Percentiles rank a stretch among this genome's conserved stretches.
phyloP scores from a whole-genome alignment of 2,329 filamentous ascomycete species.

The Parascedosporium putredinis region DNA sequence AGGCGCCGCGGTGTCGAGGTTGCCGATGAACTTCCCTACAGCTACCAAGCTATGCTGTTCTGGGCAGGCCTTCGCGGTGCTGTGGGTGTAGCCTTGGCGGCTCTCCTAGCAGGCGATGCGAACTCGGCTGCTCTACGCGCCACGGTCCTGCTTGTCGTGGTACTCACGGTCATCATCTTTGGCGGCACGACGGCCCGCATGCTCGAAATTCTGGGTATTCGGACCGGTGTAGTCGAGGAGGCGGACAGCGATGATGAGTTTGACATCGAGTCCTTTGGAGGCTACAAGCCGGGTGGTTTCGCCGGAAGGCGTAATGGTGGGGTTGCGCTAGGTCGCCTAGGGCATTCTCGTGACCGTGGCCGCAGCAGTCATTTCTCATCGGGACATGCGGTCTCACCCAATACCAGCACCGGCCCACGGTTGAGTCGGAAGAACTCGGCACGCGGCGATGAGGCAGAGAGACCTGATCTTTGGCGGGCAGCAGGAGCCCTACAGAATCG shows the following conservation, averaged over 20 bases:
- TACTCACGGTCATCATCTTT: slow-evolving; percentile 97
- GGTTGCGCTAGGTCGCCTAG: slow-evolving; percentile 34
- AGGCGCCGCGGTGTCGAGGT: slow-evolving; percentile 62
- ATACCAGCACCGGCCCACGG: slow-evolving; percentile 21
- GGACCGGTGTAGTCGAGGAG: slow-evolving; percentile 92
- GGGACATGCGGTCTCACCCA: slow-evolving; percentile 18
- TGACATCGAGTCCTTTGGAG: slow-evolving; percentile 72
- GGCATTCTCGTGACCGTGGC: slow-evolving; percentile 10
- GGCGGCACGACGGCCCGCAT: slow-evolving; percentile 94
- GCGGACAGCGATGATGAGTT: slow-evolving; percentile 98
- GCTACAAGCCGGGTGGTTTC: slow-evolving; percentile 56
- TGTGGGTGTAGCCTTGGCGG: slow-evolving; percentile 88
- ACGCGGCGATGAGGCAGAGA: slow-evolving; percentile 38
- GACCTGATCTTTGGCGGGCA: slow-evolving; percentile 44
- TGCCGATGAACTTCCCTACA: slow-evolving; percentile 81
- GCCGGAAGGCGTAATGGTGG: slow-evolving; percentile 38
- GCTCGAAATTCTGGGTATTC: slow-evolving; percentile 94
- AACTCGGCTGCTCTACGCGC: slow-evolving; percentile 78
- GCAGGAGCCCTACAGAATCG: slow-evolving; percentile 38
- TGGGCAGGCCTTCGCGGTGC: slow-evolving; percentile 95
- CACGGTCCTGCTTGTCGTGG: slow-evolving; percentile 94
- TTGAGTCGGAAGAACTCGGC: slow-evolving; percentile 44
- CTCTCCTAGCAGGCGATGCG: slow-evolving; percentile 64
- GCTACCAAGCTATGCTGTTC: slow-evolving; percentile 99
- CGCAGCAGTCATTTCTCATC: slow-evolving; percentile 40